Evolutionary conservation across 2,329 filamentous ascomycete genomes (phyloP).

Genomic region (Colletotrichum somersetense): DNA sequence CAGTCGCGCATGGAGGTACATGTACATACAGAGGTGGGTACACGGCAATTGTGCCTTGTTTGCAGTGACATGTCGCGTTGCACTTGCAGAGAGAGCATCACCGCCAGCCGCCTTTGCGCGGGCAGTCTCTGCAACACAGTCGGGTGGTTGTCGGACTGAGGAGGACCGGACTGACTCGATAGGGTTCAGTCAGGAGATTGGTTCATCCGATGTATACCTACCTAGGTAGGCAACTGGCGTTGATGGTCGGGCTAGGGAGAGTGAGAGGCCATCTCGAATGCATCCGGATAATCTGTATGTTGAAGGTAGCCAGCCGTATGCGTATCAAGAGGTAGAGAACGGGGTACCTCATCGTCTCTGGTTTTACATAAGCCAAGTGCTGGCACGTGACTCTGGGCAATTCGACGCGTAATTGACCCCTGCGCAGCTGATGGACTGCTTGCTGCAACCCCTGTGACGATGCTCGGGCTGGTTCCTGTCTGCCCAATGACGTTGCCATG

Average conservation of each 20-base stretch:
- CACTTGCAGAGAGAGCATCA: neutral
- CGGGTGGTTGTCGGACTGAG: neutral
- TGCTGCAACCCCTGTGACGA: constrained; percentile 17
- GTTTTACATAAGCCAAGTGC: constrained; percentile 29
- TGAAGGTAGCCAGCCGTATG: no score
- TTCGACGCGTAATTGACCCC: constrained; percentile 38
- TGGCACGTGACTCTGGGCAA: constrained; percentile 39
- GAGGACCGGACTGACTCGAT: no score
- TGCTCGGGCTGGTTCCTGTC: constrained; percentile 8
- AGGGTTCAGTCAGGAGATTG: no score
- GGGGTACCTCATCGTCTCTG: no score
- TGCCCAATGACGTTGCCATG: constrained; percentile 31
- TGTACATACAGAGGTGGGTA: neutral
- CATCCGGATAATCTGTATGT: neutral
- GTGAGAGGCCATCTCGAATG: neutral
- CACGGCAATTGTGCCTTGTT: constrained; percentile 11
- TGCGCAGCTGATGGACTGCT: constrained; percentile 3
- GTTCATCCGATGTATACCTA: neutral
- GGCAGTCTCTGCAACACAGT: neutral
- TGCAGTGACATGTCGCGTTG: neutral
- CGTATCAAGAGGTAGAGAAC: no score
- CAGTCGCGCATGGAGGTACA: neutral
- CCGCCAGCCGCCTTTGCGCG: neutral
- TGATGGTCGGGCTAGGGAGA: neutral
- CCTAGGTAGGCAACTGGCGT: neutral